Conservation (phyloP, 495 filamentous ascomycete genomes). For the Aspergillus sclerotiicarbonarius region DNA sequence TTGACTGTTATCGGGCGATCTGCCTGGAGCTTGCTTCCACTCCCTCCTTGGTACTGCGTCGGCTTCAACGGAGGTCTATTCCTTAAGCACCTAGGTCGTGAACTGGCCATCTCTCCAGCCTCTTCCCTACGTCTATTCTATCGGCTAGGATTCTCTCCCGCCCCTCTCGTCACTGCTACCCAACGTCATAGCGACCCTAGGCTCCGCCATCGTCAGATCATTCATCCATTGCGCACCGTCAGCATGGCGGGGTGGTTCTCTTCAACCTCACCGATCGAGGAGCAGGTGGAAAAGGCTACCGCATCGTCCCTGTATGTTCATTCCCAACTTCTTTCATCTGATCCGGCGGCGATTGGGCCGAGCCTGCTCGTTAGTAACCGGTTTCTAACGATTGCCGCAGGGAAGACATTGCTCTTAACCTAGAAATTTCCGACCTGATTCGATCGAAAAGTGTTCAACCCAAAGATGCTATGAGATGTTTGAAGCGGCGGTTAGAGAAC, state of each 20-base stretch:
- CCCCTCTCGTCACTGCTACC: slow-evolving; percentile 11
- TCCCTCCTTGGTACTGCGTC: background rate
- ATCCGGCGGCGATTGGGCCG: background rate
- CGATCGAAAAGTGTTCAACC: slow-evolving; percentile 95
- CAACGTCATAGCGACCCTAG: slow-evolving; percentile 26
- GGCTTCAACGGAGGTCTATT: background rate
- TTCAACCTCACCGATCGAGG: slow-evolving; percentile 83
- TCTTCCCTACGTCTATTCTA: background rate
- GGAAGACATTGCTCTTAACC: slow-evolving; percentile 93
- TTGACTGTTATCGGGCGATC: slow-evolving; percentile 5
- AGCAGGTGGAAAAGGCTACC: slow-evolving; percentile 94
- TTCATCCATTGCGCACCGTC: slow-evolving; percentile 14
- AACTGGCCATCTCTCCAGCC: background rate
- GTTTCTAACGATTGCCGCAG: slow-evolving; percentile 41
- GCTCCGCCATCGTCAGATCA: slow-evolving; percentile 1
- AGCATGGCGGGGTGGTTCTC: slow-evolving; percentile 93
- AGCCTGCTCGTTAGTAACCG: slow-evolving; percentile 6
- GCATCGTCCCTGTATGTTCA: slow-evolving; percentile 77
- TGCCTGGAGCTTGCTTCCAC: slow-evolving; percentile 18
- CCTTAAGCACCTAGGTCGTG: background rate
- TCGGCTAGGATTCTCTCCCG: background rate
- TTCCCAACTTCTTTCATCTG: background rate
- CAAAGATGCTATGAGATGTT: slow-evolving; percentile 93
- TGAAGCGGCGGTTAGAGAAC: slow-evolving; percentile 91
- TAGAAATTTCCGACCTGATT: slow-evolving; percentile 96